phyloP scores from a whole-genome alignment of 1,284 basidiomycete genomes.

The Inonotus hispidus region DNA sequence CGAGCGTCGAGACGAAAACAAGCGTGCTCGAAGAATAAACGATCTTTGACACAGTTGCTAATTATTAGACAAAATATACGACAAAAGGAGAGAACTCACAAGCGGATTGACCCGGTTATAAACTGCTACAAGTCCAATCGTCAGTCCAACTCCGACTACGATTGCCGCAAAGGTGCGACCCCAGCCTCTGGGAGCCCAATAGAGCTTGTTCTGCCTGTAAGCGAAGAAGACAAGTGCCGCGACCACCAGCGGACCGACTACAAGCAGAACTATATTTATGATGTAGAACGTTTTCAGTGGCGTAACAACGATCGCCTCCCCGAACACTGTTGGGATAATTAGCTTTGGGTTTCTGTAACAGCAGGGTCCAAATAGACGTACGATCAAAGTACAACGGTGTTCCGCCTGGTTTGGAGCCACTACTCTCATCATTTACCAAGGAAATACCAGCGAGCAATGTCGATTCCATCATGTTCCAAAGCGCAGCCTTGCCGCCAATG shows the following conservation, averaged over 20 bases:
- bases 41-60: conserved; percentile 35
- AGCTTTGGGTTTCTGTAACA: neutral
- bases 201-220: conserved; percentile 20
- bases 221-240: conserved; percentile 37
- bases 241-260: conserved; percentile 53
- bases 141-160: conserved; percentile 37
- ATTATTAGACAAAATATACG: neutral
- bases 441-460: conserved; percentile 47
- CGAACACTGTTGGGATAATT: conserved; percentile 47
- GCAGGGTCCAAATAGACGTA: conserved; percentile 32
- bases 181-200: conserved; percentile 35
- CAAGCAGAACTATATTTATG: conserved; percentile 54
- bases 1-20: conserved; percentile 44
- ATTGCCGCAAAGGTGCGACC: conserved; percentile 58
- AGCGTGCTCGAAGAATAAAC: conserved; percentile 52
- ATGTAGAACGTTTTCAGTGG: conserved; percentile 45
- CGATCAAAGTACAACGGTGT: conserved; percentile 68
- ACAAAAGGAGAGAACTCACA: conserved; percentile 38
- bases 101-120: conserved; percentile 57
- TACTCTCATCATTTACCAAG: conserved; percentile 41
- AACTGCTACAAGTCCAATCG: conserved; percentile 42
- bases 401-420: conserved; percentile 26
- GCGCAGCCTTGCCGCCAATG: conserved; percentile 41
- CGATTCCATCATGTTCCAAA: conserved; percentile 74
- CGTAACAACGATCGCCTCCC: conserved; percentile 47